These are phyloP conservation scores for Caryopteris hybrid DNA, from an alignment of 305 asterid species.

Conservation along the genomic window DNA sequence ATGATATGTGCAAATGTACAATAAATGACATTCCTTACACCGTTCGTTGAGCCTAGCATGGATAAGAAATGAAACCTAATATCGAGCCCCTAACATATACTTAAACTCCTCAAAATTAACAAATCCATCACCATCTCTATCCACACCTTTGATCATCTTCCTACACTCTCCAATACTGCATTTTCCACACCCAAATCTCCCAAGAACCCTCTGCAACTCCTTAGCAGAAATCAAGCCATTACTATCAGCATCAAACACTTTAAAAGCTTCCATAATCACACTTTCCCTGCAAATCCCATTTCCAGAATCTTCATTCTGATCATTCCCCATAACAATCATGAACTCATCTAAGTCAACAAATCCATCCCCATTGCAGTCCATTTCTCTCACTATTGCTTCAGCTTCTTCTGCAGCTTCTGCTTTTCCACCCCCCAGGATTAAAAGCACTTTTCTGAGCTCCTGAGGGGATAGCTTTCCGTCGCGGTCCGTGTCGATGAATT, in stretches of 20 bases:
- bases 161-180: constrained; percentile 41
- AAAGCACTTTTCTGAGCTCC: constrained; percentile 40
- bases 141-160: constrained; percentile 58
- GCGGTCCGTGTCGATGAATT: constrained; percentile 51
- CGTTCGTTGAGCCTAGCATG: too few relatives aligned
- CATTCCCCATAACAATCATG: constrained; percentile 35
- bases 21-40: too few relatives aligned
- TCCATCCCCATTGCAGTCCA: constrained; percentile 67
- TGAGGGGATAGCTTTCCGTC: constrained; percentile 53
- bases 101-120: constrained; percentile 58
- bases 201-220: constrained; percentile 47
- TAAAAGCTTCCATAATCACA: constrained; percentile 40
- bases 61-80: too few relatives aligned
- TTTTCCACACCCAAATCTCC: constrained; percentile 41
- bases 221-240: constrained; percentile 53
- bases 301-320: constrained; percentile 5
- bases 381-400: constrained; percentile 45
- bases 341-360: constrained; percentile 54
- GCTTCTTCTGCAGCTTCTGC: constrained; percentile 43
- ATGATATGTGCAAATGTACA: too few relatives aligned
- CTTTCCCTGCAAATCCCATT: too few relatives aligned
- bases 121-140: constrained; percentile 63
- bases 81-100: constrained; percentile 45
- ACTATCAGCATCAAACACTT: constrained; percentile 48
- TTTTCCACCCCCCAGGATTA: constrained; percentile 34